Base-by-base conservation (phyloP, 2,329 filamentous ascomycete genomes). In the Ophiostoma fasciatum region DNA sequence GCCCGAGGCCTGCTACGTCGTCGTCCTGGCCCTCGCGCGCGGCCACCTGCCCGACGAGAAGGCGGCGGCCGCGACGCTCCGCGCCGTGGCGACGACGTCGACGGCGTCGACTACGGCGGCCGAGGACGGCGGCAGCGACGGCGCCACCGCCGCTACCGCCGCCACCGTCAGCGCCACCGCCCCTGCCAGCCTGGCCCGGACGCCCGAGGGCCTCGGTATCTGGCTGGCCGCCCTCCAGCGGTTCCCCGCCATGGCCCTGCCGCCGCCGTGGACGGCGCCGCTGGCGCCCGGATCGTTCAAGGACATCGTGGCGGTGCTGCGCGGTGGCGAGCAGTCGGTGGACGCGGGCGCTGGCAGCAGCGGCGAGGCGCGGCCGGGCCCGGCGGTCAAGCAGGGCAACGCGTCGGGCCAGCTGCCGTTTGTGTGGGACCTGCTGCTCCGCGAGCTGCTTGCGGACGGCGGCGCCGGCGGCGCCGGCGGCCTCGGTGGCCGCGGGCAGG, bases 131-230 rank as follows among this genome's bases (percentile, higher is more conserved):
- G 27, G 23, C 28, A 26, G 35, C 12, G 19, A n/a, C n/a, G n/a
- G n/a, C n/a, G n/a, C n/a, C n/a, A n/a, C n/a, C n/a, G n/a, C n/a
- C n/a, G n/a, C n/a, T n/a, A n/a, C n/a, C n/a, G n/a, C n/a, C n/a
- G n/a, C n/a, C n/a, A n/a, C n/a, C n/a, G n/a, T n/a, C n/a, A n/a
- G n/a, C n/a, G n/a, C n/a, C n/a, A n/a, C n/a, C n/a, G n/a, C n/a
- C n/a, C n/a, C n/a, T n/a, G n/a, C 5, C 28, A 77, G 79, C 9
- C 62, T 92, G 33, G 73, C 76, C 8, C 80, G 80, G 53, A 88
- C 85, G 0, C 79, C 85, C 0, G 88, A 96, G 53, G 88, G 87
- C 7, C 74, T 94, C 17, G 84, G 83, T 1, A 73, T 94, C 38
- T 96, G 87, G 85, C 63, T 96, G 22, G 70, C 73, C 5, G 70